Evolutionary conservation across 2,329 filamentous ascomycete species (phyloP).

Genomic region (Colletotrichum echinochloae): DNA sequence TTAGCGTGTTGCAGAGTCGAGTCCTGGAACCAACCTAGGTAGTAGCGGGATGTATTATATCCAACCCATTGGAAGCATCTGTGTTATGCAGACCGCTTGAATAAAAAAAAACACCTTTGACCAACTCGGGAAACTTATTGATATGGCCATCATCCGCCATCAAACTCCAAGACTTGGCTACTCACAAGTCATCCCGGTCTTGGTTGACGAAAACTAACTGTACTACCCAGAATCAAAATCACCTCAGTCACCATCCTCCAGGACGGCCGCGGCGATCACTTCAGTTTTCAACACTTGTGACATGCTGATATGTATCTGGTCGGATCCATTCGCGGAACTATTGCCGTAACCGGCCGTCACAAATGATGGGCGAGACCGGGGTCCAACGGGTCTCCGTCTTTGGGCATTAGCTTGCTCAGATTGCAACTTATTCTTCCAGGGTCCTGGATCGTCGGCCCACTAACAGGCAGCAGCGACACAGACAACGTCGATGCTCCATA

Average conservation of each 20-base stretch:
- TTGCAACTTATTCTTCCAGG: background rate
- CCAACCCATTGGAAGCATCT: too few relatives aligned
- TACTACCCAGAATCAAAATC: too few relatives aligned
- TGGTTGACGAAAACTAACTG: background rate
- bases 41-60: background rate
- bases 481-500: constrained; percentile 10
- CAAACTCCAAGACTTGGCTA: background rate
- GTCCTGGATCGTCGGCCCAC: constrained; percentile 2
- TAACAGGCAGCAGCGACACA: background rate
- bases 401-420: background rate
- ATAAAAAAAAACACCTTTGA: too few relatives aligned
- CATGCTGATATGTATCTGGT: background rate
- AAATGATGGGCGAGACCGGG: background rate
- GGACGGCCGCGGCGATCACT: background rate
- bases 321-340: constrained; percentile 28
- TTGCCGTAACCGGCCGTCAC: constrained; percentile 14
- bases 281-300: too few relatives aligned
- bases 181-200: background rate
- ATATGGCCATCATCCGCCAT: too few relatives aligned
- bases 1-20: background rate
- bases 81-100: too few relatives aligned
- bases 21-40: background rate
- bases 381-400: background rate
- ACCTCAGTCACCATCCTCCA: background rate
- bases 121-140: background rate